Evolutionary conservation across 495 filamentous ascomycete genomes (phyloP).

Genomic region (Tuber magnatum): DNA sequence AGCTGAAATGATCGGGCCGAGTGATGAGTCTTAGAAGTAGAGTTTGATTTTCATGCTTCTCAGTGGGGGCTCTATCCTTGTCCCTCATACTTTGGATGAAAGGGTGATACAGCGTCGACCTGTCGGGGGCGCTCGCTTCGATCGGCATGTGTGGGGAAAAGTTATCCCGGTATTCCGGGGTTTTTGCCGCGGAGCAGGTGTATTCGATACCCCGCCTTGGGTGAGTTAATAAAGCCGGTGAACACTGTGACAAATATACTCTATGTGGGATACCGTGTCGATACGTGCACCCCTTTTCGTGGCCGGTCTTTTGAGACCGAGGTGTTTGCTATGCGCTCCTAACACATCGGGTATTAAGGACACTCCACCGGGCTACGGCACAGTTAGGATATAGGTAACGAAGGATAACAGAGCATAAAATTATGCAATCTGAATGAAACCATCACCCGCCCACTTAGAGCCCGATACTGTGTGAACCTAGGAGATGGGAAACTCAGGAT

Average conservation of each 20-base stretch:
- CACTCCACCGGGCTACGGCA: background rate
- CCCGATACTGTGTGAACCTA: background rate
- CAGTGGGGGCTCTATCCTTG: background rate
- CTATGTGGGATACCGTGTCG: background rate
- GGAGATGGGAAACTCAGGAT: background rate
- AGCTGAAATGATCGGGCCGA: background rate
- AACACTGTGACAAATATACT: background rate
- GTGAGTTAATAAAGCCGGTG: background rate
- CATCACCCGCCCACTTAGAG: background rate
- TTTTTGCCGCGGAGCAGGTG: background rate
- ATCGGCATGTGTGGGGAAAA: background rate
- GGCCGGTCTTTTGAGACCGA: background rate
- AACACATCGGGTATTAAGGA: background rate
- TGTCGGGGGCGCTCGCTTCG: background rate
- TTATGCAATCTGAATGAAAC: constrained; percentile 1
- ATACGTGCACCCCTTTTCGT: background rate
- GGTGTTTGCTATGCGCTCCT: background rate
- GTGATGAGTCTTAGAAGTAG: background rate
- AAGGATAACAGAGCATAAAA: background rate
- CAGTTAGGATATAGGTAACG: background rate
- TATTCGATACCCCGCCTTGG: background rate
- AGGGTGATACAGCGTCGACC: background rate
- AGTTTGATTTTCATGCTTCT: background rate
- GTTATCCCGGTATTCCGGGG: background rate
- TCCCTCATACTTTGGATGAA: background rate